Conservation (phyloP, 2,329 filamentous ascomycete species). For the Magnaporthiopsis rhizophila region DNA sequence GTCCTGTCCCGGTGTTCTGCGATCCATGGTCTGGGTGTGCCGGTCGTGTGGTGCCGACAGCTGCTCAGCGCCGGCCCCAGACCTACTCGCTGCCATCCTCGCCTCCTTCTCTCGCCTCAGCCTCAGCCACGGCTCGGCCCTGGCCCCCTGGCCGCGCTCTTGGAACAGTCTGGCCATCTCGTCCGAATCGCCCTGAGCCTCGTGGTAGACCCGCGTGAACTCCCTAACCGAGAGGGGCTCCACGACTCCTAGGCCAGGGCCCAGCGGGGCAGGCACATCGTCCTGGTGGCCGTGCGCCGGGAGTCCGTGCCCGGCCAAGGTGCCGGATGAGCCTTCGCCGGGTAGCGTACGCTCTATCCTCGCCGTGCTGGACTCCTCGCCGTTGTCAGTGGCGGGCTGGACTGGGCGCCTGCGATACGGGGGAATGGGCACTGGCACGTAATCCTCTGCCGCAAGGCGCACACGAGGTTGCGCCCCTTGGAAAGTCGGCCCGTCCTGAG, state of each 20-base stretch:
- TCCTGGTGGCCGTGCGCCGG: not conserved
- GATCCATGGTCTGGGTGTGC: not conserved
- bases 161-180: constrained; percentile 54
- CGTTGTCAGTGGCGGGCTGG: not conserved
- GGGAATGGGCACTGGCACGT: not conserved
- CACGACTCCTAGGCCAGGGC: not conserved
- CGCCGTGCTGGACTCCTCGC: not conserved
- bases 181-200: constrained; percentile 50
- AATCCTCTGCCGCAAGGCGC: not conserved
- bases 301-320: not conserved
- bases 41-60: not conserved
- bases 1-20: too few relatives aligned
- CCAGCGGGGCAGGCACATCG: not conserved
- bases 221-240: constrained; percentile 24
- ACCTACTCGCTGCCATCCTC: not conserved
- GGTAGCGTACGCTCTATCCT: not conserved
- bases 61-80: not conserved
- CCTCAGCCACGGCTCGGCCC: constrained; percentile 51
- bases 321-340: not conserved
- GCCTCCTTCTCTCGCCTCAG: constrained; percentile 30
- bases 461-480: not conserved
- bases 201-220: constrained; percentile 48
- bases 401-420: not conserved
- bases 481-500: not conserved
- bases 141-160: constrained; percentile 49